Evolutionary conservation across 140 eudicot genomes (phyloP).

Genomic region (Anethum foeniculum): DNA sequence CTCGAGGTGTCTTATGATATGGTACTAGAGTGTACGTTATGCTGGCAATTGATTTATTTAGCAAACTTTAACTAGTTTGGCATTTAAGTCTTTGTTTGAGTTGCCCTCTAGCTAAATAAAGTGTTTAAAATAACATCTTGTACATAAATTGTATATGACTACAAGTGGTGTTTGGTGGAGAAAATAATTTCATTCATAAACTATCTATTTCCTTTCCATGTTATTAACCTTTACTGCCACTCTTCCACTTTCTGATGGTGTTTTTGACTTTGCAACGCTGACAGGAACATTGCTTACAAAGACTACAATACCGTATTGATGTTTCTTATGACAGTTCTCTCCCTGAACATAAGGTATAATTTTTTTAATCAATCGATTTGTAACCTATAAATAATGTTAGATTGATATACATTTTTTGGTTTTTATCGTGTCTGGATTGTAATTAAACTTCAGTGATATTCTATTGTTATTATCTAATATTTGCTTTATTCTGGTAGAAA

Average conservation of each 20-base stretch:
- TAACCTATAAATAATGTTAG: background rate
- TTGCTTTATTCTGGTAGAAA: slow-evolving; percentile 42
- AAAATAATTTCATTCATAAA: background rate
- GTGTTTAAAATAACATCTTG: background rate
- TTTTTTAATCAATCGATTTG: background rate
- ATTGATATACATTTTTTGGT: background rate
- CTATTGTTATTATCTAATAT: slow-evolving; percentile 1
- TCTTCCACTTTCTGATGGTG: slow-evolving; percentile 5
- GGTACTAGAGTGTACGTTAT: background rate
- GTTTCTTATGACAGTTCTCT: slow-evolving; percentile 66
- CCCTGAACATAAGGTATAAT: slow-evolving; percentile 70
- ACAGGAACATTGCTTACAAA: slow-evolving; percentile 76
- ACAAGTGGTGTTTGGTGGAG: background rate
- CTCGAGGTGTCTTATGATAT: background rate
- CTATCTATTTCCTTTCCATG: background rate
- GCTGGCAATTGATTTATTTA: background rate
- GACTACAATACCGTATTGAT: slow-evolving; percentile 69
- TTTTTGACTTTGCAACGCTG: background rate
- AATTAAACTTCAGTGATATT: background rate
- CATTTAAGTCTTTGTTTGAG: background rate
- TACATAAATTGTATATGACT: background rate
- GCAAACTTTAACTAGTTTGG: background rate
- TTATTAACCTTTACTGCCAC: background rate
- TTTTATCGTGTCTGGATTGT: background rate
- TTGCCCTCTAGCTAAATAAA: background rate